phyloP scores from a whole-genome alignment of 495 filamentous ascomycete species.

The Cairneyella variabilis region DNA sequence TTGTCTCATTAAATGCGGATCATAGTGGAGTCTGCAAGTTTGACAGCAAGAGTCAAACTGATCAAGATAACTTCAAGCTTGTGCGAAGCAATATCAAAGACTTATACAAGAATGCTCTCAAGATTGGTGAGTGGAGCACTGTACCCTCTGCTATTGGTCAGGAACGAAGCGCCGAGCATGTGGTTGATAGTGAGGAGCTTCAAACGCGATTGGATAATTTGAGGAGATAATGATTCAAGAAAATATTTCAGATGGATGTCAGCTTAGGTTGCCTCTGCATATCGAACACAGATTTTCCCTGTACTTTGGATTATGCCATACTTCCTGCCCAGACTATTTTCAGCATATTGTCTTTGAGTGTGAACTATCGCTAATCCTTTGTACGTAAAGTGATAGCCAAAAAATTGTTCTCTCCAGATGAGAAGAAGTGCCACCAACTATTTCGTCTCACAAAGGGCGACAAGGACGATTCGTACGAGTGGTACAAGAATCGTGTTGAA shows the following conservation, averaged over 20 bases:
- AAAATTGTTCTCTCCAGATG: slow-evolving; percentile 18
- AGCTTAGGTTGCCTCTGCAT: too few species aligned
- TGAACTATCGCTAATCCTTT: too few species aligned
- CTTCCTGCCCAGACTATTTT: too few species aligned
- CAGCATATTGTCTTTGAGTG: too few species aligned
- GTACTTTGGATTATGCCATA: too few species aligned
- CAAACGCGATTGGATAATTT: not conserved
- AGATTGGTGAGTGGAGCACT: not conserved
- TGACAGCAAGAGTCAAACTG: not conserved
- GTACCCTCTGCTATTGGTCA: not conserved
- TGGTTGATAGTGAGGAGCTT: not conserved
- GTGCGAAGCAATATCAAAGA: slow-evolving; percentile 3
- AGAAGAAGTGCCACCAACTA: slow-evolving; percentile 30
- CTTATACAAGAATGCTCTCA: not conserved
- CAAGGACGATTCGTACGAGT: slow-evolving; percentile 34
- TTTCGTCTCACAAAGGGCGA: slow-evolving; percentile 26
- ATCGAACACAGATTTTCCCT: not conserved
- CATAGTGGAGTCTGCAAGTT: slow-evolving; percentile 1
- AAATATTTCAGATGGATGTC: not conserved
- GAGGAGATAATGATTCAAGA: not conserved
- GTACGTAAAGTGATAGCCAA: slow-evolving; percentile 13
- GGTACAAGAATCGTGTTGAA: slow-evolving; percentile 39
- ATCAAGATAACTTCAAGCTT: slow-evolving; percentile 2
- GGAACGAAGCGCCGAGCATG: not conserved
- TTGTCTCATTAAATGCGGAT: slow-evolving; percentile 3